A percentile compares a stretch with the other conserved stretches of the same genome.
These are phyloP conservation scores for Tothia fuscella DNA, from an alignment of 2,329 filamentous ascomycete species.

Conservation along the genomic window DNA sequence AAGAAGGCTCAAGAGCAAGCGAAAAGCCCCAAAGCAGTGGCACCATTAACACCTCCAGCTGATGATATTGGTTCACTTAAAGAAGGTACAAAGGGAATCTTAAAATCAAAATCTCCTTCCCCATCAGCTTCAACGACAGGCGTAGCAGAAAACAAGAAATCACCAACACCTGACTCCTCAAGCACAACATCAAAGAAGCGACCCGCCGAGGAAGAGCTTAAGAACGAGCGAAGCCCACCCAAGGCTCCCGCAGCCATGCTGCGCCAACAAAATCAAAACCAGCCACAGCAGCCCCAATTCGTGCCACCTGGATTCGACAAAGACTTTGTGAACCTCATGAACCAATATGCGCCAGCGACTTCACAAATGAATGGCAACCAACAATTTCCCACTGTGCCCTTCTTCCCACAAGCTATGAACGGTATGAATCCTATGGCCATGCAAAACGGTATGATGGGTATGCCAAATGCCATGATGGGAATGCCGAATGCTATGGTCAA, in stretches of 20 bases:
- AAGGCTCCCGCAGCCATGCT: slow-evolving; percentile 35
- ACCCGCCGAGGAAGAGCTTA: slow-evolving; percentile 58
- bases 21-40: slow-evolving; percentile 5
- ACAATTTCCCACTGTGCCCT: slow-evolving; percentile 1
- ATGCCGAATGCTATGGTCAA: slow-evolving; percentile 25
- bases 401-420: slow-evolving; percentile 29
- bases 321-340: slow-evolving; percentile 34
- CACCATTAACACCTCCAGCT: slow-evolving; percentile 15
- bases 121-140: slow-evolving; percentile 21
- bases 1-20: slow-evolving; percentile 10
- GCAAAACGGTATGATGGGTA: slow-evolving; percentile 26
- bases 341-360: slow-evolving; percentile 22
- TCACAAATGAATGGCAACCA: background rate
- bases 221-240: slow-evolving; percentile 29
- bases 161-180: slow-evolving; percentile 24
- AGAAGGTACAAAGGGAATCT: background rate
- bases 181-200: slow-evolving; percentile 58
- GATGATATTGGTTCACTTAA: slow-evolving; percentile 10
- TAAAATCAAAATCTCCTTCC: slow-evolving; percentile 1
- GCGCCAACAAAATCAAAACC: slow-evolving; percentile 23
- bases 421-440: slow-evolving; percentile 31
- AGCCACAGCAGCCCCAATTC: slow-evolving; percentile 45
- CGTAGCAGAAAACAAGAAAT: no score
- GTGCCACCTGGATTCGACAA: slow-evolving; percentile 22
- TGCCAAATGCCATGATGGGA: slow-evolving; percentile 26